Evolutionary conservation across 2,329 filamentous ascomycete genomes (phyloP), one percentile per base, ranked within the genome.

Genomic region (Stagonosporopsis vannaccii): DNA sequence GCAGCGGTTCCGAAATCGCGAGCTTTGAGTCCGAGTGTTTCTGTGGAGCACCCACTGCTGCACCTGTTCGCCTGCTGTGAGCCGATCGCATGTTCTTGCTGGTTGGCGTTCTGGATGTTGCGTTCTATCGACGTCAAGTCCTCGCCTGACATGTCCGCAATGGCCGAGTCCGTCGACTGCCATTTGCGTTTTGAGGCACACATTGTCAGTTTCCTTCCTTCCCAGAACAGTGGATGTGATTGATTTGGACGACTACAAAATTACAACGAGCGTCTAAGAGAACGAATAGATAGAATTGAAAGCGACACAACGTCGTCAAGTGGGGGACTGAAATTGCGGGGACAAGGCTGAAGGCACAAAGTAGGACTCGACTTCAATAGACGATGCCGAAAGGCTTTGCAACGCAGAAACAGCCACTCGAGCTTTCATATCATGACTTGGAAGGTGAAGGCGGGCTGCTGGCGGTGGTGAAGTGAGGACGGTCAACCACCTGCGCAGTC

Each of bases 381-480:
- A 26, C n/a, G n/a, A n/a, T n/a, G n/a, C n/a, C n/a, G n/a, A n/a
- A n/a, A n/a, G n/a, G n/a, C n/a, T 9, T 30, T 32, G n/a, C 30
- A 15, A 30, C n/a, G n/a, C n/a, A n/a, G n/a, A n/a, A n/a, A n/a
- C n/a, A n/a, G n/a, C n/a, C n/a, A n/a, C n/a, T n/a, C n/a, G n/a
- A n/a, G n/a, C n/a, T n/a, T n/a, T n/a, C n/a, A n/a, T n/a, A n/a
- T n/a, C n/a, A n/a, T n/a, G 8, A 2, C 12, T 11, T 13, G 20
- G 17, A 39, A 25, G 32, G 33, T 44, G 40, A 45, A 22, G 37
- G 39, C 33, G 30, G n/a, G 36, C 20, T 23, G 2, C 4, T 23
- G 15, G 36, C 13, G 25, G 43, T 58, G 48, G 22, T 63, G 51
- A 51, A 41, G 48, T 51, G 47, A 61, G 46, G 52, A n/a, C n/a